Percentiles rank a stretch among this genome's conserved stretches.
Evolutionary conservation across 441 rosid genomes (phyloP).

Genomic region (Populus trichocarpa): DNA sequence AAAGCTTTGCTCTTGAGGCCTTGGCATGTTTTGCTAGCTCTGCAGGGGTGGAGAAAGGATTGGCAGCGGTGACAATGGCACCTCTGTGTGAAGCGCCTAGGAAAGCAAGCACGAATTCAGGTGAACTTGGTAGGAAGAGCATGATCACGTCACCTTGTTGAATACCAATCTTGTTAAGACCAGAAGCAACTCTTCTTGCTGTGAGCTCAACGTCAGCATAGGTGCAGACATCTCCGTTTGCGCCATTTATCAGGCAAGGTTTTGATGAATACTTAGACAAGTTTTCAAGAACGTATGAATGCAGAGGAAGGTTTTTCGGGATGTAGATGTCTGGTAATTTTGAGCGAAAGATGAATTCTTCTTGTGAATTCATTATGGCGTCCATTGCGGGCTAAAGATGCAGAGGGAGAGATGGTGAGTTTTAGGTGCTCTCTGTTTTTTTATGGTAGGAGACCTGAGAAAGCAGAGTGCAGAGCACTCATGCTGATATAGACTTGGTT

Average conservation of each 20-base stretch:
- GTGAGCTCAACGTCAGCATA: constrained; percentile 50
- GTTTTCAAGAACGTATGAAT: constrained; percentile 32
- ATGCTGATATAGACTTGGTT: constrained; percentile 21
- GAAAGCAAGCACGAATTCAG: constrained; percentile 54
- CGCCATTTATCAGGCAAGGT: constrained; percentile 59
- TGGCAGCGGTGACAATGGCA: constrained; percentile 57
- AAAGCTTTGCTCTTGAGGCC: constrained; percentile 38
- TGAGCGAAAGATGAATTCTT: constrained; percentile 52
- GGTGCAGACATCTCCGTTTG: constrained; percentile 38
- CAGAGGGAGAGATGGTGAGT: background rate
- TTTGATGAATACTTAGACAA: background rate
- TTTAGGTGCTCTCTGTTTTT: background rate
- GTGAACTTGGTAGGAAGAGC: constrained; percentile 56
- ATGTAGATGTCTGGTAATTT: constrained; percentile 57
- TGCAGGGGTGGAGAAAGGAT: constrained; percentile 56
- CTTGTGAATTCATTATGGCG: constrained; percentile 14
- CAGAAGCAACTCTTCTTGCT: constrained; percentile 49
- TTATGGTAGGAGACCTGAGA: constrained; percentile 8
- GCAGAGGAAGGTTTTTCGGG: constrained; percentile 28
- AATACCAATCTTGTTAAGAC: constrained; percentile 47
- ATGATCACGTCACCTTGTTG: constrained; percentile 57
- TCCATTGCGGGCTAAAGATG: constrained; percentile 25
- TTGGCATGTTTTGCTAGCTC: constrained; percentile 58
- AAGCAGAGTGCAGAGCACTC: background rate
- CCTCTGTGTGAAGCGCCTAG: constrained; percentile 55